Evolutionary conservation across 2,329 filamentous ascomycete genomes (phyloP).

Genomic region (Chaetomium globosum): DNA sequence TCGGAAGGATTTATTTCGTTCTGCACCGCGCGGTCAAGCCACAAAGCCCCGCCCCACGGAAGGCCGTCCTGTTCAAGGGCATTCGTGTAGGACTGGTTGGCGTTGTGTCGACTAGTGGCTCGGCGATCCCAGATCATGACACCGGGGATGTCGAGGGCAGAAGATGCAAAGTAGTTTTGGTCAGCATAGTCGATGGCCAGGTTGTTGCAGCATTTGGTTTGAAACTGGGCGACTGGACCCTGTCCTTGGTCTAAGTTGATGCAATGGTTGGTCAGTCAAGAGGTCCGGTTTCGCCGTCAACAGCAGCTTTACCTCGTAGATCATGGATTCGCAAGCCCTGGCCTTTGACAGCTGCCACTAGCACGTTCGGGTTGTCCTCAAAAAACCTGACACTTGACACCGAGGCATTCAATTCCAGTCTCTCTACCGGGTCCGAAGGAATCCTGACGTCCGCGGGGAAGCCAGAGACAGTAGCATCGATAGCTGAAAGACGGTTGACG

Average conservation of each 20-base stretch:
- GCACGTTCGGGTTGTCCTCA: slow-evolving; percentile 71
- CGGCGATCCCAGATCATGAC: slow-evolving; percentile 79
- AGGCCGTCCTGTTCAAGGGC: slow-evolving; percentile 63
- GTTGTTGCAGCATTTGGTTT: slow-evolving; percentile 69
- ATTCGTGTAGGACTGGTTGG: slow-evolving; percentile 58
- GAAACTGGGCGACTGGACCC: slow-evolving; percentile 59
- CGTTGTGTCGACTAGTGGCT: slow-evolving; percentile 55
- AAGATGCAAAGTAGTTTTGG: slow-evolving; percentile 82
- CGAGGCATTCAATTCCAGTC: slow-evolving; percentile 68
- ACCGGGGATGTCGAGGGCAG: slow-evolving; percentile 71
- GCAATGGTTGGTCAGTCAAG: background rate
- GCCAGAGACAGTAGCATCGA: slow-evolving; percentile 50
- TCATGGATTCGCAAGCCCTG: slow-evolving; percentile 77
- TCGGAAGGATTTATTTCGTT: slow-evolving; percentile 57
- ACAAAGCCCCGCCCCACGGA: slow-evolving; percentile 64
- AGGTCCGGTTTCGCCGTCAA: background rate
- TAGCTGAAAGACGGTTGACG: slow-evolving; percentile 61
- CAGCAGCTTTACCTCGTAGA: slow-evolving; percentile 62
- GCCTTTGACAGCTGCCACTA: slow-evolving; percentile 75
- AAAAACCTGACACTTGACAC: slow-evolving; percentile 84
- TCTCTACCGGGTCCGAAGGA: slow-evolving; percentile 60
- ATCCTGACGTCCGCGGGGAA: slow-evolving; percentile 54
- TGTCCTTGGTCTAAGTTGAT: slow-evolving; percentile 48
- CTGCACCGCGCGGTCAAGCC: slow-evolving; percentile 60
- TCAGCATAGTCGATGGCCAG: slow-evolving; percentile 78